A percentile compares a stretch with the other conserved stretches of the same genome.
Conservation (phyloP, 176 grass and related monocot genomes). For the Dendrocalamus sinicus region DNA sequence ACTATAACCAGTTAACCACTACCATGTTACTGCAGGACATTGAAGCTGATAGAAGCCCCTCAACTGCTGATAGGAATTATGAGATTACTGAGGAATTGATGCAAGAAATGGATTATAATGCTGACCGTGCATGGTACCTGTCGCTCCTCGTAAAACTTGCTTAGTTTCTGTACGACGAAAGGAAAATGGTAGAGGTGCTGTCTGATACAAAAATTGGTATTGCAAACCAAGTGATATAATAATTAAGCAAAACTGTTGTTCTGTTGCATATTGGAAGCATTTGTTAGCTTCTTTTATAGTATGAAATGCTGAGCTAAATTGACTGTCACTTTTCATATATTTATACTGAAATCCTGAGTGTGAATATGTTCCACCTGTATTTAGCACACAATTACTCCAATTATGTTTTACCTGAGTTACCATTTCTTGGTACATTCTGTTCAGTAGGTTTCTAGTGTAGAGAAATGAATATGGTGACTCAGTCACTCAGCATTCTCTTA, state of each 20-base stretch:
- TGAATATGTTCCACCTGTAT: background rate
- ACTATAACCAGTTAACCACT: slow-evolving; percentile 26
- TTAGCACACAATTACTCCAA: slow-evolving; percentile 10
- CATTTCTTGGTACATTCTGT: background rate
- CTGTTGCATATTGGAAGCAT: background rate
- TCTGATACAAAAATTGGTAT: background rate
- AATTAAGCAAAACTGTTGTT: background rate
- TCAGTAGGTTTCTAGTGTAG: background rate
- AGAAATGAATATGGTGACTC: background rate
- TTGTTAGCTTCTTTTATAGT: background rate
- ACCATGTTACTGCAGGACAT: slow-evolving; percentile 55
- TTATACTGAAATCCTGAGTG: slow-evolving; percentile 3
- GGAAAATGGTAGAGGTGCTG: background rate
- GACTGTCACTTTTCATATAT: background rate
- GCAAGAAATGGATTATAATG: slow-evolving; percentile 92
- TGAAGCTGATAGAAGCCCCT: slow-evolving; percentile 67
- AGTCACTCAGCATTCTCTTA: background rate
- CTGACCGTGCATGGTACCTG: slow-evolving; percentile 91
- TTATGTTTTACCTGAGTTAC: background rate
- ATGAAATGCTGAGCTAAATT: slow-evolving; percentile 2
- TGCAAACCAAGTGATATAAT: background rate
- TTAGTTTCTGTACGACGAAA: background rate
- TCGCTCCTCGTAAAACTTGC: slow-evolving; percentile 26
- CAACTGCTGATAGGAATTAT: slow-evolving; percentile 57
- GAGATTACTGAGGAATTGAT: slow-evolving; percentile 94